Percentiles rank a stretch among this genome's conserved stretches.
phyloP scores from a whole-genome alignment of 176 grass and related monocot genomes.

The Bolboschoenus planiculmis region DNA sequence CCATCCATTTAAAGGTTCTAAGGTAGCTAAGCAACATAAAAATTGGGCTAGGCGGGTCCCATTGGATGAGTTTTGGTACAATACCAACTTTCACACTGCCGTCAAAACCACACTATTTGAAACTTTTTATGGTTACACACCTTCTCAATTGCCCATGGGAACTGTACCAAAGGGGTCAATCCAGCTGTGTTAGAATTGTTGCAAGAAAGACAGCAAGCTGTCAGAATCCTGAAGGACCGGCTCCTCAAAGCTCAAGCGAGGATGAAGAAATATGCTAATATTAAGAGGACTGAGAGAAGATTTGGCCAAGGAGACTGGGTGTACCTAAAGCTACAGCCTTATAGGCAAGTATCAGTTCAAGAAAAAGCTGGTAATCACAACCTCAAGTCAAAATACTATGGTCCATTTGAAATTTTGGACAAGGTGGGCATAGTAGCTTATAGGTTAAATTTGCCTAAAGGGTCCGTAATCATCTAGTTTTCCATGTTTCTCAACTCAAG shows the following conservation, averaged over 20 bases:
- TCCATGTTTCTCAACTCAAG: not conserved
- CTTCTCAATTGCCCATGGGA: not conserved
- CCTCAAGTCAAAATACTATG: not conserved
- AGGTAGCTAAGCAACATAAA: not conserved
- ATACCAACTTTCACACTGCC: not conserved
- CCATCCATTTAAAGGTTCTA: no score
- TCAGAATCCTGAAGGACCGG: not conserved
- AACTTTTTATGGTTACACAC: not conserved
- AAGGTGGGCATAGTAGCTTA: no score
- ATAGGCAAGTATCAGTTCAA: not conserved
- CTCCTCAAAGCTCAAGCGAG: not conserved
- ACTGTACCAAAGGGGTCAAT: not conserved
- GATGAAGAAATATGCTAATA: not conserved
- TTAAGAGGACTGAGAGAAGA: not conserved
- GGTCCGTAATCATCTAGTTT: no score
- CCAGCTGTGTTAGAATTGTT: not conserved
- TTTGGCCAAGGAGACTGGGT: not conserved
- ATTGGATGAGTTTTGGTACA: not conserved
- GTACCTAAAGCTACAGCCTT: not conserved
- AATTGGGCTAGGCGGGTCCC: not conserved
- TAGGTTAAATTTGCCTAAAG: no score
- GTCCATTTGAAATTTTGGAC: not conserved
- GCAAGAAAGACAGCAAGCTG: fast-evolving
- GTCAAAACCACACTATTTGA: not conserved
- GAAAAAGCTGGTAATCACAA: not conserved